Evolutionary conservation across 352 stramenopile genomes (phyloP).

Genomic region (Pseudoperonospora humuli): DNA sequence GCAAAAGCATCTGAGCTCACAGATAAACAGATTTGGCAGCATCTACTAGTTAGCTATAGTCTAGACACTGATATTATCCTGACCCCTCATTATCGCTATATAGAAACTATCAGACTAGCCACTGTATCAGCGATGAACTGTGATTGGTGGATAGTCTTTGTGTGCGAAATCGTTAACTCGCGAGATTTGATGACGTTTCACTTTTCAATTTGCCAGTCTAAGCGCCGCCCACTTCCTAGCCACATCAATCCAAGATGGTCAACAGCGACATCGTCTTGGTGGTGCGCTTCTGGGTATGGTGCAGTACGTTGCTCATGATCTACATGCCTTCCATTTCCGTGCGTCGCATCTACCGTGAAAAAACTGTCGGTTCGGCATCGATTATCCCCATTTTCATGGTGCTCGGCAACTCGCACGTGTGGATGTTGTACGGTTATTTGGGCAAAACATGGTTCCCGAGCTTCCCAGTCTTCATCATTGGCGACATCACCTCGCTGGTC

Average conservation of each 20-base stretch:
- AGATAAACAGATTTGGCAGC: no score
- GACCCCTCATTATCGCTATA: no score
- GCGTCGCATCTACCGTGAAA: slow-evolving; percentile 20
- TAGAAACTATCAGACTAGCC: no score
- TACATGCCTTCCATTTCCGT: slow-evolving; percentile 25
- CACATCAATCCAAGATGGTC: slow-evolving; percentile 5
- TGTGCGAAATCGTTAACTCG: no score
- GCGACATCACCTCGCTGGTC: slow-evolving; percentile 19
- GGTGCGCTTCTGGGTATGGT: slow-evolving; percentile 24
- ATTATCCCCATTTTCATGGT: slow-evolving; percentile 22
- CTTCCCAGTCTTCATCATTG: slow-evolving; percentile 32
- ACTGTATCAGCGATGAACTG: no score
- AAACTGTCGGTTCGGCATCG: slow-evolving; percentile 12
- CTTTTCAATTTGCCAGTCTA: slow-evolving; percentile 18
- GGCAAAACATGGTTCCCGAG: slow-evolving; percentile 27
- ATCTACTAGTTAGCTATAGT: no score
- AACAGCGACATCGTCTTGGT: slow-evolving; percentile 13
- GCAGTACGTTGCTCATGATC: slow-evolving; percentile 22
- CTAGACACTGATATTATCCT: no score
- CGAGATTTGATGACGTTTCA: no score
- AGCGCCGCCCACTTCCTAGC: neutral
- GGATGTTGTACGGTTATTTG: slow-evolving; percentile 28
- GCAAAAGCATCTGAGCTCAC: no score
- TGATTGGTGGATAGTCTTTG: no score
- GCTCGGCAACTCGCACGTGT: slow-evolving; percentile 24